Evolutionary conservation across 805 yeast species (phyloP).

Genomic region (Candida caryicola): DNA sequence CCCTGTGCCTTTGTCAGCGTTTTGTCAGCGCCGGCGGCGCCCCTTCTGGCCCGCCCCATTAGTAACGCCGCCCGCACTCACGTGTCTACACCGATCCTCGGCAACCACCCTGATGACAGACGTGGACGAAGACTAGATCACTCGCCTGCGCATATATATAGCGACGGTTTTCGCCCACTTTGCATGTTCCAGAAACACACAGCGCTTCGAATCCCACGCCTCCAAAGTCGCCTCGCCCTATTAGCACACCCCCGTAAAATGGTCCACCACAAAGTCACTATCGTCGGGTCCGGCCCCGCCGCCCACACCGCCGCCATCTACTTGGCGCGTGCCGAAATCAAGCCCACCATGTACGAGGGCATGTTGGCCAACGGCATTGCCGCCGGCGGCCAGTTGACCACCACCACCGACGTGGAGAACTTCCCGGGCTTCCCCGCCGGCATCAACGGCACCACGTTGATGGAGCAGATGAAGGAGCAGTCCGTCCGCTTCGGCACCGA

Average conservation of each 20-base stretch:
- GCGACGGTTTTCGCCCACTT: neutral
- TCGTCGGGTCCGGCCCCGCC: slow-evolving; percentile 97
- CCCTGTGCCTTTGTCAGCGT: too few relatives aligned
- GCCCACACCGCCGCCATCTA: slow-evolving; percentile 99
- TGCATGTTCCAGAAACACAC: slow-evolving; percentile 2
- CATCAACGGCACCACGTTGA: slow-evolving; percentile 78
- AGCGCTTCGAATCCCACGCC: neutral
- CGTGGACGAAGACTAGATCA: too few relatives aligned
- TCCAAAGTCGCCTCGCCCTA: neutral
- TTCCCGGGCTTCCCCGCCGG: slow-evolving; percentile 99
- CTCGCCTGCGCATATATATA: neutral
- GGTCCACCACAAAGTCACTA: slow-evolving; percentile 82
- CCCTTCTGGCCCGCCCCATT: too few relatives aligned
- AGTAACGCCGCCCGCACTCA: neutral
- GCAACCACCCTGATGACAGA: too few relatives aligned
- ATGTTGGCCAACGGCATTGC: slow-evolving; percentile 97
- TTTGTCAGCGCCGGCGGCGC: too few relatives aligned
- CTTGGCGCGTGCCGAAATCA: slow-evolving; percentile 92
- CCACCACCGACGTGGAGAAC: slow-evolving; percentile 97
- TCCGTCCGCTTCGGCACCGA: slow-evolving; percentile 86
- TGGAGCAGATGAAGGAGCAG: slow-evolving; percentile 94
- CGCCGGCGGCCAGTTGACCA: slow-evolving; percentile 98
- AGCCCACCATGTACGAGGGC: slow-evolving; percentile 93
- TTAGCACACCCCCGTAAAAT: slow-evolving; percentile 39
- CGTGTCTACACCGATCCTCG: slow-evolving; percentile 2